These are phyloP conservation scores for Calonectria ilicicola DNA, from an alignment of 2,329 filamentous ascomycete genomes.

Conservation along the genomic window DNA sequence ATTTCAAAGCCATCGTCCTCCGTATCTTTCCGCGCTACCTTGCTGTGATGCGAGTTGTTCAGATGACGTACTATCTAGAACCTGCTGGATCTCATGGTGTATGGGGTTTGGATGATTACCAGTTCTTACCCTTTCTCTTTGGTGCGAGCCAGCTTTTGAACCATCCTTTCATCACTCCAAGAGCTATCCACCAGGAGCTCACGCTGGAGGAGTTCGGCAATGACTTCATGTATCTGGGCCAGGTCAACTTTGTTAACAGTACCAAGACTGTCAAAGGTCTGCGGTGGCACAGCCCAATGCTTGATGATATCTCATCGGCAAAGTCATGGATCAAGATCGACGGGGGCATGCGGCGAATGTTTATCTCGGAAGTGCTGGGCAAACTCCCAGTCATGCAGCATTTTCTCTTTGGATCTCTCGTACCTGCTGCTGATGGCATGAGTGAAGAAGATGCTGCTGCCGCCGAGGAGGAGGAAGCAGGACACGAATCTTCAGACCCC, in stretches of 20 bases:
- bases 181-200: conserved; percentile 87
- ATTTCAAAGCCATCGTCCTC: conserved; percentile 82
- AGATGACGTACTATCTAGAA: conserved; percentile 95
- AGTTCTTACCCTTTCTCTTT: conserved; percentile 95
- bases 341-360: conserved; percentile 96
- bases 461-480: conserved; percentile 63
- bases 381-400: conserved; percentile 99
- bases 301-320: conserved; percentile 94
- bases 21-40: conserved; percentile 87
- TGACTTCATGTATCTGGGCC: conserved; percentile 91
- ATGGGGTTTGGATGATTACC: conserved; percentile 98
- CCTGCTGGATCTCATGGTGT: conserved; percentile 97
- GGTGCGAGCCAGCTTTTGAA: conserved; percentile 90
- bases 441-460: conserved; percentile 69
- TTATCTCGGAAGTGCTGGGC: conserved; percentile 88
- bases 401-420: conserved; percentile 89
- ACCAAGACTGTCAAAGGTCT: conserved; percentile 96
- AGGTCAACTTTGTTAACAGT: conserved; percentile 93
- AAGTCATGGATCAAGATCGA: conserved; percentile 95
- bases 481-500: conserved; percentile 71
- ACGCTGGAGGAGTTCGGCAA: conserved; percentile 86
- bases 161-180: conserved; percentile 83
- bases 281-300: conserved; percentile 97
- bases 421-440: conserved; percentile 88
- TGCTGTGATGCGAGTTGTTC: conserved; percentile 85